Evolutionary conservation across 345 rosid genomes (phyloP).

Genomic region (Euphorbia peplus): DNA sequence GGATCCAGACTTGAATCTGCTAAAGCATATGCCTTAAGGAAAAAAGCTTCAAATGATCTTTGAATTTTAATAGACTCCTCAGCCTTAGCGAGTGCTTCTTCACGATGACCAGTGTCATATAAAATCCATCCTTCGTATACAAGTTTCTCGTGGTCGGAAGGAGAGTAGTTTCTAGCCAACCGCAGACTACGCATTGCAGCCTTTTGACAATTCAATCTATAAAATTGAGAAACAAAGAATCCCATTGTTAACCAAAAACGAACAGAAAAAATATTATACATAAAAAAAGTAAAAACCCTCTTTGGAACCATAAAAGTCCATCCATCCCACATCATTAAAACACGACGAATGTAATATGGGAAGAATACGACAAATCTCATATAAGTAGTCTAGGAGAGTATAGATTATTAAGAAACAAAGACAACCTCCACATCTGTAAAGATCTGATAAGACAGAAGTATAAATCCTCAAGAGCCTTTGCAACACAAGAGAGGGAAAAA

Average conservation of each 20-base stretch:
- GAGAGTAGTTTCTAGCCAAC: constrained; percentile 81
- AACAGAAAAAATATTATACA: neutral
- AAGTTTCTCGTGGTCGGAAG: constrained; percentile 78
- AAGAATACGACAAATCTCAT: neutral
- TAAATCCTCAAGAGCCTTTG: neutral
- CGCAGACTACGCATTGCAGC: constrained; percentile 91
- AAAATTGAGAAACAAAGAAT: constrained; percentile 21
- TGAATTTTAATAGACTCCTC: constrained; percentile 82
- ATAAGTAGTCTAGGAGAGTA: neutral
- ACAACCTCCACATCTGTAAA: neutral
- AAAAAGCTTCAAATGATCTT: constrained; percentile 96
- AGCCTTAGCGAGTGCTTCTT: constrained; percentile 90
- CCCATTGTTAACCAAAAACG: neutral
- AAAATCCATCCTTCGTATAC: constrained; percentile 97
- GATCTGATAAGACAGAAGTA: neutral
- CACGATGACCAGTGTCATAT: constrained; percentile 89
- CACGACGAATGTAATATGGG: neutral
- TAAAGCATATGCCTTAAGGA: constrained; percentile 89
- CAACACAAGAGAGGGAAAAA: neutral
- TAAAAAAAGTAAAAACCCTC: neutral
- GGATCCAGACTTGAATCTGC: constrained; percentile 70
- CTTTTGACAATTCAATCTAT: constrained; percentile 86
- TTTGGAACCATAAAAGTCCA: neutral
- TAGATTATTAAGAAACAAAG: neutral
- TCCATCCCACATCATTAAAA: neutral